Percentiles rank a stretch among this genome's conserved stretches.
Conservation (phyloP, 768 basidiomycete species). For the Saitozyma podzolica region DNA sequence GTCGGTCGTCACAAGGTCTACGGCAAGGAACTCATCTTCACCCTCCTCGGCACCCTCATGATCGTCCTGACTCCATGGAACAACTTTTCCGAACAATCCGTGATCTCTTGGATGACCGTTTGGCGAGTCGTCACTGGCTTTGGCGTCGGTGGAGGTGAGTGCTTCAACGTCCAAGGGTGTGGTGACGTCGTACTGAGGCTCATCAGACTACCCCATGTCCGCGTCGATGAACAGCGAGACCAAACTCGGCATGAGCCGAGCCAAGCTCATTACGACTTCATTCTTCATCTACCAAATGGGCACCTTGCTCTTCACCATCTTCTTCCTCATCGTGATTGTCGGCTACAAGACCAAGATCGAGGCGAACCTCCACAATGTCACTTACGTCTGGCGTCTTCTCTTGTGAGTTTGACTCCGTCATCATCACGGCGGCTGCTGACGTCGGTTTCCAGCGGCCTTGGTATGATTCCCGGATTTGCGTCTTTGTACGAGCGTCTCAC, state of each 20-base stretch:
- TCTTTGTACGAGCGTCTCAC: no score
- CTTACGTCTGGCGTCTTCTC: slow-evolving; percentile 7
- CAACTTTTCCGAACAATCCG: no score
- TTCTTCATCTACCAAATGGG: slow-evolving; percentile 67
- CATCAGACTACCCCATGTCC: slow-evolving; percentile 53
- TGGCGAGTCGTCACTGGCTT: no score
- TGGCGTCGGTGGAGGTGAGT: slow-evolving; percentile 61
- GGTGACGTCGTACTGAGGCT: not conserved
- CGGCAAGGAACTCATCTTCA: no score
- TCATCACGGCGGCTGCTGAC: slow-evolving; percentile 66
- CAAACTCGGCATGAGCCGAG: slow-evolving; percentile 66
- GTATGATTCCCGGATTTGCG: no score
- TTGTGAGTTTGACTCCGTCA: slow-evolving; percentile 62
- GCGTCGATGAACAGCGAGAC: slow-evolving; percentile 57
- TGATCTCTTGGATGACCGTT: no score
- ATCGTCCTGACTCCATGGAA: no score
- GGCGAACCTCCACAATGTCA: slow-evolving; percentile 1
- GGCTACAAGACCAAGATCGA: slow-evolving; percentile 58
- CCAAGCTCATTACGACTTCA: slow-evolving; percentile 62
- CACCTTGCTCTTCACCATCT: slow-evolving; percentile 64
- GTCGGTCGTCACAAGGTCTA: no score
- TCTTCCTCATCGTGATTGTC: slow-evolving; percentile 65
- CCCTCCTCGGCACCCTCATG: no score
- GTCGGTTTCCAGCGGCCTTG: no score
- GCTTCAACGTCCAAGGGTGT: slow-evolving; percentile 65